phyloP scores from a whole-genome alignment of 2,329 filamentous ascomycete genomes.

The Pseudogymnoascus sp. region DNA sequence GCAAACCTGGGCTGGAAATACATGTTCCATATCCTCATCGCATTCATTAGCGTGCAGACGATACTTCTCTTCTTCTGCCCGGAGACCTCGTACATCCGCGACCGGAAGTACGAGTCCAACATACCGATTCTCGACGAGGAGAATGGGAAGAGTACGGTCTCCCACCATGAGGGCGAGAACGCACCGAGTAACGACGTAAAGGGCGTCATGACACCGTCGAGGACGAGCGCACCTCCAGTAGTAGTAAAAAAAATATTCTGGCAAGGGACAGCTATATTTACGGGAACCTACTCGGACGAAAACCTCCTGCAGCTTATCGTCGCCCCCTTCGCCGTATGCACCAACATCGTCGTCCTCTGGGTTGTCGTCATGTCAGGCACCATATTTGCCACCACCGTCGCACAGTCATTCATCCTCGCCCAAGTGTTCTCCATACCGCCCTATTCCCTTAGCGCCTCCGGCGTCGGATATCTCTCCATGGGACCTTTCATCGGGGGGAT shows the following conservation, averaged over 20 bases:
- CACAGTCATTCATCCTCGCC: background rate
- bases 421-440: background rate
- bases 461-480: background rate
- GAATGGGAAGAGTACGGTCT: no score
- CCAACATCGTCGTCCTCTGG: background rate
- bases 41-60: background rate
- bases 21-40: background rate
- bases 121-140: no score
- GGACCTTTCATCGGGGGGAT: background rate
- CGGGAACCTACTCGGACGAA: background rate
- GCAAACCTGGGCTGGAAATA: background rate
- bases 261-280: background rate
- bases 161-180: no score
- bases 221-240: no score
- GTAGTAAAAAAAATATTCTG: background rate
- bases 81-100: background rate
- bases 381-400: background rate
- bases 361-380: background rate
- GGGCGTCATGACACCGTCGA: no score
- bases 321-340: background rate
- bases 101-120: no score
- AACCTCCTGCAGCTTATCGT: background rate
- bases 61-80: background rate
- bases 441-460: background rate
- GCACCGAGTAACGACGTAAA: no score